Evolutionary conservation across 164 flowering plant species (phyloP), one percentile per base, ranked within the genome.

Genomic region (Stephania yunnanensis): DNA sequence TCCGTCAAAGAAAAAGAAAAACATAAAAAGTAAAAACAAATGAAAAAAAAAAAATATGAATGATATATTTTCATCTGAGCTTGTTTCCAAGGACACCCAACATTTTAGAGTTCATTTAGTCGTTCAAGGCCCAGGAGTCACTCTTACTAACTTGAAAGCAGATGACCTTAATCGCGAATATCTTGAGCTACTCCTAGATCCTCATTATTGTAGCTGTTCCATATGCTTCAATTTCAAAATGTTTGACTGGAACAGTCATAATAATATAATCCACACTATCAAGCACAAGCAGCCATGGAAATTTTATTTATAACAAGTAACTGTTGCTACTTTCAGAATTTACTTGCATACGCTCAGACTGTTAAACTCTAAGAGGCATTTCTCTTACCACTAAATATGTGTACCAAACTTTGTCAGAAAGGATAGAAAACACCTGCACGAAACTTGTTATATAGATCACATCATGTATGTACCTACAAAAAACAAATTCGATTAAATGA

Each of bases 321-420:
- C 22, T 7, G 7, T 36, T 36, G 42, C 42, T 36, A 36, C 42
- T 36, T 36, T 7, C 22, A 20, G 69, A 6, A 25, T 25, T 36
- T 36, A 11, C 19, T 11, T 17, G 61, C 13, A 25, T 67, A 9
- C 11, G 36, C 36, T 20, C 9, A 31, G 31, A 6, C 9, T 67
- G 8, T 48, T 22, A 31, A 46, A 12, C 73, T 15, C 1, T 19
- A 9, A 55, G 75, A 61, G 68, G 71, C 72, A 17, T 25, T 52
- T 75, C 73, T 73, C 92, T 86, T 90, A 95, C 97, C 96, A 91
- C 91, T 65, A 92, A 82, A 78, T 93, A 95, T 22, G 89, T 90
- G 82, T 88, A 93, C 97, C 99, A 95, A 84, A 93, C 91, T 74
- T 90, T 92, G 36, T 83, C 99, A 31, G 99, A 91, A 70, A 93